phyloP scores from a whole-genome alignment of 108 stramenopile species.

The Skeletonema potamos region DNA sequence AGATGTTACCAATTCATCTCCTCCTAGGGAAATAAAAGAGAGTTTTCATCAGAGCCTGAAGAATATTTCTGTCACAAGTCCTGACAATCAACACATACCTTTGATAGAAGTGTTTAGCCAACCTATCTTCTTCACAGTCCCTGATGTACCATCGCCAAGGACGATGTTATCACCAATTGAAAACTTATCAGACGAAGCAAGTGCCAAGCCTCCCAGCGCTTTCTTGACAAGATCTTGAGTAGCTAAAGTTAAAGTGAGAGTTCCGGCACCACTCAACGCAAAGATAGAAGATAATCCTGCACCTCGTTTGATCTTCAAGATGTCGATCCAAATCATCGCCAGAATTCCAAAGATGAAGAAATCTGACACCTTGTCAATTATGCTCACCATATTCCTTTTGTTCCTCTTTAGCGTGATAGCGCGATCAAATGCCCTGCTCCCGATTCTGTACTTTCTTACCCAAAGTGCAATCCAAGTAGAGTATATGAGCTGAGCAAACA shows the following conservation, averaged over 20 bases:
- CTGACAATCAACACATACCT: slow-evolving; percentile 15
- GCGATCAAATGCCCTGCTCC: slow-evolving; percentile 13
- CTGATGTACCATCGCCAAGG: slow-evolving; percentile 66
- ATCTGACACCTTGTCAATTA: slow-evolving; percentile 39
- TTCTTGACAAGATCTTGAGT: slow-evolving; percentile 43
- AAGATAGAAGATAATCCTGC: slow-evolving; percentile 49
- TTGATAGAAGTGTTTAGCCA: slow-evolving; percentile 51
- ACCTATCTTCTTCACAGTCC: slow-evolving; percentile 49
- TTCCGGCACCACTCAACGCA: slow-evolving; percentile 62
- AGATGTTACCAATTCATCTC: slow-evolving; percentile 52
- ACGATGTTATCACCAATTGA: slow-evolving; percentile 57
- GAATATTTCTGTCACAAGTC: too few species aligned
- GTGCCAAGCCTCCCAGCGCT: slow-evolving; percentile 52
- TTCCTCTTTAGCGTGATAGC: slow-evolving; percentile 8
- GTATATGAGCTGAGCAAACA: slow-evolving; percentile 29
- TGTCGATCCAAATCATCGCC: slow-evolving; percentile 36
- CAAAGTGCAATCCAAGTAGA: slow-evolving; percentile 37
- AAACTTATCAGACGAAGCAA: slow-evolving; percentile 57
- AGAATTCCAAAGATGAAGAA: slow-evolving; percentile 38
- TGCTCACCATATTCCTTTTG: slow-evolving; percentile 27
- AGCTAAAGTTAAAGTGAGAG: slow-evolving; percentile 55
- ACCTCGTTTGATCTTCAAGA: slow-evolving; percentile 51
- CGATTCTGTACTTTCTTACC: slow-evolving; percentile 27
- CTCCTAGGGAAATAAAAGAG: too few species aligned
- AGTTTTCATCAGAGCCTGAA: too few species aligned